phyloP scores from a whole-genome alignment of 192 early-diverging fungal genomes.

The Powellomyces hirtus region DNA sequence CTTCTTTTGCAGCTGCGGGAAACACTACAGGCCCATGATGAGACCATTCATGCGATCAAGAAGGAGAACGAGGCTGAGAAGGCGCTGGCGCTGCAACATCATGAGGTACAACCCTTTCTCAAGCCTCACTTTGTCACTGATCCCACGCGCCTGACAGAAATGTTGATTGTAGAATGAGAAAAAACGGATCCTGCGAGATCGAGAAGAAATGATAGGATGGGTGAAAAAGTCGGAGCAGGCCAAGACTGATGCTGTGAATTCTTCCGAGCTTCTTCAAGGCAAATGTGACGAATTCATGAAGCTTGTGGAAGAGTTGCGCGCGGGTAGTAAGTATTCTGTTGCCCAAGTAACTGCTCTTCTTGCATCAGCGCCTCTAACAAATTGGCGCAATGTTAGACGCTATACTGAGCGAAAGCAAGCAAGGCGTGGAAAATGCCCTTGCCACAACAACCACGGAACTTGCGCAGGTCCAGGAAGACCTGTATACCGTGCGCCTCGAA shows the following conservation, averaged over 20 bases:
- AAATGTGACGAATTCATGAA: background rate
- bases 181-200: slow-evolving; percentile 1
- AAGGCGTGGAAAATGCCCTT: too few species aligned
- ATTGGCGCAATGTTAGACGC: too few species aligned
- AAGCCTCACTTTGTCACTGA: background rate
- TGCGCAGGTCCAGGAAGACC: too few species aligned
- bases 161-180: background rate
- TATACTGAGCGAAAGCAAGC: too few species aligned
- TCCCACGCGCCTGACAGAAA: background rate
- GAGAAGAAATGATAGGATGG: slow-evolving; percentile 8
- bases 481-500: too few species aligned
- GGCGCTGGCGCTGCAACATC: background rate
- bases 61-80: slow-evolving; percentile 21
- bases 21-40: slow-evolving; percentile 3
- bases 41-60: background rate
- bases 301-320: background rate
- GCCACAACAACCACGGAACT: too few species aligned
- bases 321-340: background rate
- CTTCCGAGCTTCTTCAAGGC: background rate
- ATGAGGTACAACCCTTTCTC: background rate
- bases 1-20: background rate
- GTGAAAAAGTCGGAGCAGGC: background rate
- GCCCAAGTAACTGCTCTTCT: too few species aligned
- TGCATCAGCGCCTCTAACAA: too few species aligned
- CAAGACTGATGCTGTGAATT: background rate